Base-by-base conservation (phyloP, 2,329 filamentous ascomycete species). In the Fusarium luffae region DNA sequence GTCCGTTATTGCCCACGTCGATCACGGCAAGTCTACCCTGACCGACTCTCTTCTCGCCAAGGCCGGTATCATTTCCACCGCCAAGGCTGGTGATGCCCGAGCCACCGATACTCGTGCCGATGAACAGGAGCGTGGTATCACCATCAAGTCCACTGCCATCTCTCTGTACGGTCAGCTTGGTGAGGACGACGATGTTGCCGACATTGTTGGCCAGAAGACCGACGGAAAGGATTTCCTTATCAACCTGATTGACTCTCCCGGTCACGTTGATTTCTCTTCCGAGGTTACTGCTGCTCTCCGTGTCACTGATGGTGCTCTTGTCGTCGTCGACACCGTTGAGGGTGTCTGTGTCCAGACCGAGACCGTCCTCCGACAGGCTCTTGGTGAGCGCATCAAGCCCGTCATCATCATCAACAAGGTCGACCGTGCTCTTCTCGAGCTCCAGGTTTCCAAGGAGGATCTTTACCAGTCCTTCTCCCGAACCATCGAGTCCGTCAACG, bases 371-470 rank as follows among this genome's bases (percentile, higher is more conserved):
- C 94, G 96, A 82, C 96, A 99, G 89, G 95, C 96, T 84, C 93
- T 99, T 78, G 93, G 93, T 90, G 96, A 99, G 91, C 95, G 96
- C 87, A 99, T 99, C 86, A 98, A 98, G 92, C 96, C 96, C 80
- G 95, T 99, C 80, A 90, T 98, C 82, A 92, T 98, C 85, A 98
- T 99, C 90, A 99, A 99, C 94, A 99, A 99, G 92, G 96, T 99
- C 85, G 96, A 99, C 83, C 95, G 96, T 87, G 94, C 96, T 85
- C 93, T 99, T 81, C 94, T 99, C 83, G 96, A 99, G 87, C 91
- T 99, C 73, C 96, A 99, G 88, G 91, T 98, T 81, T 91, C 90
- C 85, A 98, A 98, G 91, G 96, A 99, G 87, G 96, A 99, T 82
- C 88, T 99, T 76, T 99, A 97, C 91, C 95, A 98, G 89, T 97